These are phyloP conservation scores for Linnemannia schmuckeri DNA, from an alignment of 192 early-diverging fungal species.

Conservation along the genomic window DNA sequence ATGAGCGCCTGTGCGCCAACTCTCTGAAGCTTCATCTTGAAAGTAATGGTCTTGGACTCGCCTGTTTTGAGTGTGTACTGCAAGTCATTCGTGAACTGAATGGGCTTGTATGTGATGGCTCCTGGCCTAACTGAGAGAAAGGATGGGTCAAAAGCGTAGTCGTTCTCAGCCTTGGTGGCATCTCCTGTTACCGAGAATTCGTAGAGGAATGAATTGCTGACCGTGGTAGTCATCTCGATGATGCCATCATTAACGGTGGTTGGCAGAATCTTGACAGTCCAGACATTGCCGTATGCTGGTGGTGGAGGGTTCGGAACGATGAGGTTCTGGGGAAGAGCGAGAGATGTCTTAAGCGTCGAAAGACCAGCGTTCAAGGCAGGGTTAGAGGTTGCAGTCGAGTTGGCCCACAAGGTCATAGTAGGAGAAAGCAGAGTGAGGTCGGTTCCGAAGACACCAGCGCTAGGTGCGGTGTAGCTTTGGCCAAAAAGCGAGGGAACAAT, in stretches of 20 bases:
- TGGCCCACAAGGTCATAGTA: neutral
- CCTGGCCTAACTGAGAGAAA: no score
- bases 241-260: slow-evolving; percentile 5
- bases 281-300: neutral
- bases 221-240: neutral
- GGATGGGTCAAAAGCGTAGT: neutral
- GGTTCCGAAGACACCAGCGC: neutral
- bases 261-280: slow-evolving; percentile 10
- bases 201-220: neutral
- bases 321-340: neutral
- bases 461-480: no score
- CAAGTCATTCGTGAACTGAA: neutral
- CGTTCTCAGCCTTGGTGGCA: neutral
- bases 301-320: neutral
- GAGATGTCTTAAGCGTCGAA: neutral
- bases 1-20: neutral
- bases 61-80: neutral
- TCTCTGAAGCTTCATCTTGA: neutral
- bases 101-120: neutral
- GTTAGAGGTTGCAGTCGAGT: neutral
- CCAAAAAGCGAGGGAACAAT: neutral
- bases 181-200: neutral
- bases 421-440: neutral
- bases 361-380: slow-evolving; percentile 21
- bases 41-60: neutral